Base-by-base conservation (phyloP, 768 basidiomycete genomes). In the Auricularia heimuer region DNA sequence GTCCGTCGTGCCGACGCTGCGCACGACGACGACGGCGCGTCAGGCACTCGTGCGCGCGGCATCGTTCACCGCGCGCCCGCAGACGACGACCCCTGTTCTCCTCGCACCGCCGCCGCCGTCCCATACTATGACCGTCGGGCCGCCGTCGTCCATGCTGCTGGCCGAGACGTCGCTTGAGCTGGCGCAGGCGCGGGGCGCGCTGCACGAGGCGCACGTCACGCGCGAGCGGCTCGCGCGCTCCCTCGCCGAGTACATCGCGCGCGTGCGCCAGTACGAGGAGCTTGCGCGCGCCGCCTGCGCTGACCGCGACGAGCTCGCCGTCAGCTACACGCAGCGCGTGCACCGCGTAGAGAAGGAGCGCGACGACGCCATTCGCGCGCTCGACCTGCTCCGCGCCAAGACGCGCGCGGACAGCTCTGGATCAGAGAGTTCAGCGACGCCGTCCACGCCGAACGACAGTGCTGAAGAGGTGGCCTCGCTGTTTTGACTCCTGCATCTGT, bases 271-370 rank as follows among this genome's bases (percentile, higher is more conserved):
- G 34, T 60, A 29, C 29, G 56, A 60, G 56, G 34, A 60, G 24
- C 56, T 60, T 18, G 56, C 56, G 24, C 56, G 56, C 12, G 56
- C 56, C 7, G 56, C 56, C 7, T 29, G 24, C 24, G 56, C 24
- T 4, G 56, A 60, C 16, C 14, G 56, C 11, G 56, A 60, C 56
- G 56, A 60, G 56, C 56, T 60, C 56, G 56, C 56, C 56, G 56
- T 35, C 16, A 7, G 29, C 29, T 60, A 35, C 56, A 33, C 29
- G 16, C 29, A 60, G 14, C 56, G 56, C 56, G 8, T 60, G 24
- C 14, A 4, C 8, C 56, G 56, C 24, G 56, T 18, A 8, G 29
- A 60, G 56, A 29, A 60, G 29, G 56, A 34, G 11, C 21, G 14
- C 24, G 56, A 60, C 24, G 56, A 35, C 29, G 56, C 56, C 24